Conservation (phyloP, 1,284 basidiomycete species). For the Trichosporon sp. region DNA sequence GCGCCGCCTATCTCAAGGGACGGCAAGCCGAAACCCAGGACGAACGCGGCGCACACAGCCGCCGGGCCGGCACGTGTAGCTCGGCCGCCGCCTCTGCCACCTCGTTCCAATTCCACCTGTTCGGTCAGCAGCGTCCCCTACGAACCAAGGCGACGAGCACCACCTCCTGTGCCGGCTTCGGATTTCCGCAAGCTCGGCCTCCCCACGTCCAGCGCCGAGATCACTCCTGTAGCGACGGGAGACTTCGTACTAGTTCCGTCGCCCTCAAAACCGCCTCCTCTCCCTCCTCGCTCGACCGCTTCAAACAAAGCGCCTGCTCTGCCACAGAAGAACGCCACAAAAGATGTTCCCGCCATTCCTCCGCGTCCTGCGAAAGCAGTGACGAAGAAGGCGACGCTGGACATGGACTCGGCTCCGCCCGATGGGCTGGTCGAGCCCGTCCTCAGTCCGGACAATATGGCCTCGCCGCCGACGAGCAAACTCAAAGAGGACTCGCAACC, state of each 20-base stretch:
- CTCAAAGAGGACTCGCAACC: not conserved
- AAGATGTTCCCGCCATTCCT: not conserved
- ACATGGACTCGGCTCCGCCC: constrained; percentile 28
- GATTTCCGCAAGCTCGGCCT: constrained; percentile 31
- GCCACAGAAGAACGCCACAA: not conserved
- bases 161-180: constrained; percentile 24
- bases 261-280: constrained; percentile 21
- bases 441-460: constrained; percentile 22
- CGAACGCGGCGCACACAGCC: too few species aligned
- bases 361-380: not conserved
- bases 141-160: constrained; percentile 25
- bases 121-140: constrained; percentile 23
- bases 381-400: constrained; percentile 21
- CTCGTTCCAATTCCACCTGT: constrained; percentile 11
- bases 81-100: not conserved
- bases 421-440: constrained; percentile 21
- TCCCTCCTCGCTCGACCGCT: constrained; percentile 13
- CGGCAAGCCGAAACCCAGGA: constrained; percentile 21
- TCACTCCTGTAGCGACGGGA: constrained; percentile 48
- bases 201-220: constrained; percentile 21
- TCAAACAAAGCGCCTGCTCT: not conserved
- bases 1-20: constrained; percentile 30
- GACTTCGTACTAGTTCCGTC: constrained; percentile 49
- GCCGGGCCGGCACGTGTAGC: not conserved
- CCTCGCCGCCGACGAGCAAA: not conserved